Base-by-base conservation (phyloP, 257 asterid genomes). In the Ligustrum vulgare region DNA sequence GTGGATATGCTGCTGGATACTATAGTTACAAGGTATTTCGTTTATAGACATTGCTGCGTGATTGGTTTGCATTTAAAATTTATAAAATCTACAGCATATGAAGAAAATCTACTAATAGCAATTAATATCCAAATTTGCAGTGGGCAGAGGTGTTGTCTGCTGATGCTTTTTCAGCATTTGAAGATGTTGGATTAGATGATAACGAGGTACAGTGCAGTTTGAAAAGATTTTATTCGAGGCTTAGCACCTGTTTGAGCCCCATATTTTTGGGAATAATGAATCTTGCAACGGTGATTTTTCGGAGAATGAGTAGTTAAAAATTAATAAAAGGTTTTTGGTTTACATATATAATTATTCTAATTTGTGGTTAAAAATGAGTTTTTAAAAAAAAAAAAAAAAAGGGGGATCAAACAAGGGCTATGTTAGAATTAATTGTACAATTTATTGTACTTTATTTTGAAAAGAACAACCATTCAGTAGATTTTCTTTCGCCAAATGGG, bases 131-230 rank as follows among this genome's bases (percentile, higher is more conserved):
- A 72, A 80, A 75, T 49, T 72, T 88, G 85, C 89, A 95, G 99
- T 95, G 99, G 99, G 99, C 99, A 64, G 99, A 95, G 89, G 99
- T 95, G 77, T 80, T 95, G 83, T 95, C 99, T 8, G 99, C 99
- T 9, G 99, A 95, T 88, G 99, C 99, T 28, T 95, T 95, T 85
- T 95, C 99, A 63, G 99, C 99, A 65, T 93, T 95, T 60, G 99
- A 95, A 77, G 99, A 95, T 51, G 99, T 72, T 56, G 98, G 99
- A 74, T 78, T 95, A 79, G 81, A 89, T 34, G 80, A 95, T 79
- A 97, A 89, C 63, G 78, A 86, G 98, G 99, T 95, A 85, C 66
- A 7, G 8, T 23, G 15, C 32, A 58, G 32, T 58, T 58, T 58
- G 32, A 58, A 58, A 58, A 58, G 11, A 20, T 8, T 58, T 23